A percentile compares a stretch with the other conserved stretches of the same genome.
Conservation (phyloP, 805 yeast genomes). For the Nakazawaea ernobii region DNA sequence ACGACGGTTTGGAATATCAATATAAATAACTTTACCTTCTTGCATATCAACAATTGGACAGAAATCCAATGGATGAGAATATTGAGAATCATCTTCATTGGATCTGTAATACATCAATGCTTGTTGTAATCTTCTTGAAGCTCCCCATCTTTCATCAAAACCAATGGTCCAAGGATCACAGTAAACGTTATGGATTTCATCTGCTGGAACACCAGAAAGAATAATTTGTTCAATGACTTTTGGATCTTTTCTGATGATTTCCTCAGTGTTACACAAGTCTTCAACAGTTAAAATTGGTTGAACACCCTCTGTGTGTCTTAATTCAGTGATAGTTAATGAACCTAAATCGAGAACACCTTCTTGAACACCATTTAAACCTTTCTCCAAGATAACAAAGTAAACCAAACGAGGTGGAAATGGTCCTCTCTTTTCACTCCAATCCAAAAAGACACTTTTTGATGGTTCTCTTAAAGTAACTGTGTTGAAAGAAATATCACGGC, state of each 20-base stretch:
- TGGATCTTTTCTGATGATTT: slow-evolving; percentile 63
- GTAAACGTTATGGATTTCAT: slow-evolving; percentile 54
- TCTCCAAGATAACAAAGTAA: slow-evolving; percentile 55
- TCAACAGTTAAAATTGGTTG: slow-evolving; percentile 73
- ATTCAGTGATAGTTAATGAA: slow-evolving; percentile 38
- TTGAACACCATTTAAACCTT: slow-evolving; percentile 55
- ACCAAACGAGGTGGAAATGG: slow-evolving; percentile 66
- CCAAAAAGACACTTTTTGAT: slow-evolving; percentile 52
- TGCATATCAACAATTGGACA: slow-evolving; percentile 79
- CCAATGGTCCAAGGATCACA: slow-evolving; percentile 68
- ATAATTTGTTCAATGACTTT: slow-evolving; percentile 68
- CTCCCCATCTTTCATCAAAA: slow-evolving; percentile 69
- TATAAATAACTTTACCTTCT: slow-evolving; percentile 59
- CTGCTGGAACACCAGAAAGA: slow-evolving; percentile 59
- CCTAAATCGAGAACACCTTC: slow-evolving; percentile 66
- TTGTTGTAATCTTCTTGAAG: slow-evolving; percentile 69
- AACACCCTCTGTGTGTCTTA: slow-evolving; percentile 48
- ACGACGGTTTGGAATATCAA: slow-evolving; percentile 72
- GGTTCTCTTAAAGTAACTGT: slow-evolving; percentile 72
- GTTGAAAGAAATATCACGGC: slow-evolving; percentile 48
- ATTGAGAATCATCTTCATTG: slow-evolving; percentile 65
- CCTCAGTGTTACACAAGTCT: slow-evolving; percentile 60
- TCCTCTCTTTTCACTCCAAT: slow-evolving; percentile 59
- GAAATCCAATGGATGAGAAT: slow-evolving; percentile 72
- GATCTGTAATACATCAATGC: slow-evolving; percentile 75